Conservation (phyloP, 2,329 filamentous ascomycete genomes). For the Neurospora crassa region DNA sequence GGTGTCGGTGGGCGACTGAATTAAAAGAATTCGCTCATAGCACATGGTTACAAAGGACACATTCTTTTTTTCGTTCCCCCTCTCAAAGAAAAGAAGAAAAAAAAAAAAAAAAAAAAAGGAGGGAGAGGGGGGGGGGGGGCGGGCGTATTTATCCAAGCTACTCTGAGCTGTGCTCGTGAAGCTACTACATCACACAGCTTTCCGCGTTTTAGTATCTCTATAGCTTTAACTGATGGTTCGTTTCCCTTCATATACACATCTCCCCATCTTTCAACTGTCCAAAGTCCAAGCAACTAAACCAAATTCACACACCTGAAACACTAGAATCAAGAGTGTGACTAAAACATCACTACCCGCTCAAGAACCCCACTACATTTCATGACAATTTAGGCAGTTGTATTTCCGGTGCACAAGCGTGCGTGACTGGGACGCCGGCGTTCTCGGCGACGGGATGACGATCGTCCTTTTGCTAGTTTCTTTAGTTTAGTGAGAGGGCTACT, state of each 20-base stretch:
- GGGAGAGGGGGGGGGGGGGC: too few species aligned
- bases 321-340: neutral
- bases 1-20: neutral
- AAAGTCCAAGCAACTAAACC: neutral
- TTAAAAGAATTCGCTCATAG: neutral
- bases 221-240: too few species aligned
- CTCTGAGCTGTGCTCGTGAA: neutral
- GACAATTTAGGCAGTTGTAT: neutral
- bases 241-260: neutral
- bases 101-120: too few species aligned
- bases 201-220: too few species aligned
- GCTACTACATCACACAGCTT: too few species aligned
- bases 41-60: neutral
- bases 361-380: neutral
- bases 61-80: neutral
- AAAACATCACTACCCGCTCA: neutral
- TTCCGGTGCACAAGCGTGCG: neutral
- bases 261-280: too few species aligned
- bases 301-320: neutral
- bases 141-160: neutral
- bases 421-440: neutral
- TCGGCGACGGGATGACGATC: neutral
- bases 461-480: neutral
- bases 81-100: neutral
- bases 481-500: neutral